Base-by-base conservation (phyloP, 352 stramenopile species). In the Globisporangium barbulae region DNA sequence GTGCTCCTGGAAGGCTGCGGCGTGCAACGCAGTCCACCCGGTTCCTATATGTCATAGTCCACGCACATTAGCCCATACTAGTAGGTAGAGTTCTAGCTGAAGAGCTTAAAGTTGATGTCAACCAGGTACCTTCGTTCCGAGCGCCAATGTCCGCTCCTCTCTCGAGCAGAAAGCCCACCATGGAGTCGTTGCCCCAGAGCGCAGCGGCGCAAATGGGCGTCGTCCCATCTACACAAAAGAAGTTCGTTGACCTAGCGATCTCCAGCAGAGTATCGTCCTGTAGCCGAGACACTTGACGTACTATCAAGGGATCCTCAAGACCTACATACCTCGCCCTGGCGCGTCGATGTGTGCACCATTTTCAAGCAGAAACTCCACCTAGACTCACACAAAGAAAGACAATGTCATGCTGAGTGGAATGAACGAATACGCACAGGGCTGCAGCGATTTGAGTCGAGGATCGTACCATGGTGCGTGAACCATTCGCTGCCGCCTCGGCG, bases 1-100 rank as follows among this genome's bases (percentile, higher is more conserved):
- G 31, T 90, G 81, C 25, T 89, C 79, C 72, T 89, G 79, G 59
- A 89, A 90, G 3, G 79, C 73, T 35, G 81, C 79, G 3, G 81
- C 81, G 53, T 90, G 79, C 37, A 89, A 52, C n/a, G 78, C 78
- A 56, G 81, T 90, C 78, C 81, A 90, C 5, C 69, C 74, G 0
- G 79, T 90, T 2, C 81, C 78, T 89, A 30, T 30, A 68, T 42
- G 17, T 53, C 22, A 50, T 30, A 22, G 6, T 22, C 7, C 25
- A 15, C 19, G 5, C 17, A 21, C 25, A 35, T 53, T 53, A 30
- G 22, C 30, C 17, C 41, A 47, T 4, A 8, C 1, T 45, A n/a
- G 13, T n/a, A n/a, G 5, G 17, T 21, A 45, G 41, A 44, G 10
- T 10, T 19, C 12, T 17, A 17, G 10, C 37, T 45, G 39, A 13